Base-by-base conservation (phyloP, 2,329 filamentous ascomycete genomes). In the Myriosclerotinia scirpicola region DNA sequence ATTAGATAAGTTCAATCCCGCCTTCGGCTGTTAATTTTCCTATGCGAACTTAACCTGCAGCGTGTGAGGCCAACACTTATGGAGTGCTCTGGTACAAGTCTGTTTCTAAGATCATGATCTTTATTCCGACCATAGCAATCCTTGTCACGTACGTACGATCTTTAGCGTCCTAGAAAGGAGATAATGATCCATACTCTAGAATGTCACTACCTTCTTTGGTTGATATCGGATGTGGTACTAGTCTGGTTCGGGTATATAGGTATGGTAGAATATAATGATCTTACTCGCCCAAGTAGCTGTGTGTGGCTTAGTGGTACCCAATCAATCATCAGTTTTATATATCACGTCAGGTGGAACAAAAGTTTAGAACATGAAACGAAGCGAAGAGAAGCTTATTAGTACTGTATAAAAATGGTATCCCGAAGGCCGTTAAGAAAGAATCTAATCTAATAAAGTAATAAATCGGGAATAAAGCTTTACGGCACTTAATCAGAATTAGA, bases 331-430 rank as follows among this genome's bases (percentile, higher is more conserved):
- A 26, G 26, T 26, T 26, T 26, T 26, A 26, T 22, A 42, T 56
- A 17, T 14, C 22, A 26, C 8, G 15, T 9, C 42, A 26, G n/a
- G 6, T 12, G 58, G 15, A 22, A 11, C 1, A 22, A n/a, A 50
- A 34, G n/a, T 8, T 26, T 50, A 17, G 44, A 50, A 38, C 20
- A 38, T 60, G 58, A 60, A 60, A 60, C 58, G 34, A 60, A 36
- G 58, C 58, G 26, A 48, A 50, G 14, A 50, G 44, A 59, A 48
- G 40, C 40, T 22, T 59, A n/a, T n/a, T 38, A 26, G 26, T 26
- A 26, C 20, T 20, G 42, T 14, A 42, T 20, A 20, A 26, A 26
- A 26, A 3, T 26, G 3, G 26, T 26, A 26, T 26, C 26, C 26
- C 26, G 26, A 26, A 26, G 26, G 26, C 26, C 26, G 12, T 44